phyloP scores from a whole-genome alignment of 495 filamentous ascomycete species.

The Talaromyces ruber region DNA sequence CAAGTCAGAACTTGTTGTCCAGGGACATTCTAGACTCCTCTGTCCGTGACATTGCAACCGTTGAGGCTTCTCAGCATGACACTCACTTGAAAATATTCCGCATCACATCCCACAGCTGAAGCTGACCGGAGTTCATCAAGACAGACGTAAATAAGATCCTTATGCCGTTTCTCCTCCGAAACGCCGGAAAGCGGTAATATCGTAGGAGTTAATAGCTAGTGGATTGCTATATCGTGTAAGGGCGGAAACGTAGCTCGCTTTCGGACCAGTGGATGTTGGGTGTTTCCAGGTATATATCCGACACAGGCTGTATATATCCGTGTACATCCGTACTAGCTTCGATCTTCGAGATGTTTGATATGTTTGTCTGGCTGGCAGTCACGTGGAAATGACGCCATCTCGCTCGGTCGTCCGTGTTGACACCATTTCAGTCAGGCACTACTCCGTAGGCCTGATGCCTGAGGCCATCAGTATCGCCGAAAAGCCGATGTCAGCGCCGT shows the following conservation, averaged over 20 bases:
- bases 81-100: too few species aligned
- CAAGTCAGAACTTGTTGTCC: too few species aligned
- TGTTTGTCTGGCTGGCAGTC: not conserved
- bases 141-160: not conserved
- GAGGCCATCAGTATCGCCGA: not conserved
- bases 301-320: not conserved
- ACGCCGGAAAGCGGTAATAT: not conserved
- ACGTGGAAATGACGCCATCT: not conserved
- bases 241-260: not conserved
- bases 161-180: not conserved
- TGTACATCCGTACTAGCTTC: not conserved
- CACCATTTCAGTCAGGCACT: not conserved
- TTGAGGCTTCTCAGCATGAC: too few species aligned
- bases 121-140: too few species aligned
- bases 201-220: too few species aligned
- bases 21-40: too few species aligned
- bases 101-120: too few species aligned
- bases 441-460: not conserved
- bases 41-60: too few species aligned
- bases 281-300: not conserved
- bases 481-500: not conserved
- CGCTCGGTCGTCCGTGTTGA: not conserved
- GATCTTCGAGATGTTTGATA: not conserved
- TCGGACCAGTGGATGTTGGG: not conserved
- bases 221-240: not conserved